Base-by-base conservation (phyloP, 106 monocot genomes). In the Chionographis japonica region DNA sequence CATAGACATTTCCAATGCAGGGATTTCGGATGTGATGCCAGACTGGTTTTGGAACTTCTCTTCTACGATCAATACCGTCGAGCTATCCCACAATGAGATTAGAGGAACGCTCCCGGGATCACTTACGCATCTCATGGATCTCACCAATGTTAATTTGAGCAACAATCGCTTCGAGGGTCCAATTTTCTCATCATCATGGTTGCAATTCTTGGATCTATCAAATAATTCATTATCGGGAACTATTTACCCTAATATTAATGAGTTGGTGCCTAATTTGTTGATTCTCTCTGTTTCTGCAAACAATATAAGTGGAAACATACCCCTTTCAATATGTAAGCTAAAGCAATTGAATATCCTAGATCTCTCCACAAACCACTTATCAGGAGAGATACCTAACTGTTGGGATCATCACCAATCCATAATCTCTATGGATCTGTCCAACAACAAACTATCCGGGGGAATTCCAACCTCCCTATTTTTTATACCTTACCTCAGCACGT, bases 311-410 rank as follows among this genome's bases (percentile, higher is more conserved):
- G 46, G 46, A 6, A 46, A 46, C 8, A 46, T 79, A 35, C 78
- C 78, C 4, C 1, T 12, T 6, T 67, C 77, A 2, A 52, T 80
- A 39, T 85, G 85, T 58, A 42, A 50, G 16, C 35, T 77, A 38
- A 38, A 61, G 53, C 37, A 59, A 2, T 54, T 81, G 49, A 5
- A 40, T 6, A 43, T 53, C 6, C 56, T 85, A 27, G 74, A 81
- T 66, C 65, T 85, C 35, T 85, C 85, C 7, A 78, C 41, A 2
- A 85, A 85, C 39, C 62, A 56, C 7, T 52, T 85, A 10, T 66
- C 81, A 2, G 78, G 81, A 46, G 56, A 71, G 40, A 46, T 85
- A 12, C 81, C 80, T 0, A 51, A 65, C 17, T 85, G 85, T 53
- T 62, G 73, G 74, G 58, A 55, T 13, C 46, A 13, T 43, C 8